These are phyloP conservation scores for Jamesozyma lodderae DNA, from an alignment of 805 yeast species.

Conservation along the genomic window DNA sequence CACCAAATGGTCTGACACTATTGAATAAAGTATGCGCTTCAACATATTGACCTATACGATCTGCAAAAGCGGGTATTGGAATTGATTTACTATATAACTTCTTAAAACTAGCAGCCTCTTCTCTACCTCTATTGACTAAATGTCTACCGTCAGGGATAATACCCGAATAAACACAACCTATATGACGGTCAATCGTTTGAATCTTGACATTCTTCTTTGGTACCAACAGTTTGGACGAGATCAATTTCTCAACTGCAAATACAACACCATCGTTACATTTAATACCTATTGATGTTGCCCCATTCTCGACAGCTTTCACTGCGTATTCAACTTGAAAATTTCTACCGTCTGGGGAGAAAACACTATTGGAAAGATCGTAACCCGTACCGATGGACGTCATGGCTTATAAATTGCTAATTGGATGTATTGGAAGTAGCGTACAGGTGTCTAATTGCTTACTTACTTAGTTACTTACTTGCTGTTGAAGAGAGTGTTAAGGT, in stretches of 20 bases:
- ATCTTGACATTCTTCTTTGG: slow-evolving; percentile 85
- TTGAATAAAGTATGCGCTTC: slow-evolving; percentile 94
- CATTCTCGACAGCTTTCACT: slow-evolving; percentile 93
- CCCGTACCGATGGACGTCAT: slow-evolving; percentile 97
- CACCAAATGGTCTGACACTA: slow-evolving; percentile 96
- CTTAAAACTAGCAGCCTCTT: slow-evolving; percentile 76
- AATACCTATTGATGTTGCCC: slow-evolving; percentile 91
- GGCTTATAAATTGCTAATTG: too few relatives aligned
- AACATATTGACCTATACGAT: slow-evolving; percentile 80
- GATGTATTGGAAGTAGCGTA: too few relatives aligned
- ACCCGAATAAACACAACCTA: slow-evolving; percentile 94
- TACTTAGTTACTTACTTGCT: too few relatives aligned
- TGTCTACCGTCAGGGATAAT: slow-evolving; percentile 95
- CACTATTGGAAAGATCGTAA: slow-evolving; percentile 94
- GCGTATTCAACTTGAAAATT: slow-evolving; percentile 98
- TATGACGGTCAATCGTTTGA: slow-evolving; percentile 86
- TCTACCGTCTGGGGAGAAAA: slow-evolving; percentile 81
- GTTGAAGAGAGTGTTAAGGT: too few relatives aligned
- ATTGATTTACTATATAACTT: slow-evolving; percentile 67
- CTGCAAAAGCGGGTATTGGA: slow-evolving; percentile 72
- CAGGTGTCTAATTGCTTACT: too few relatives aligned
- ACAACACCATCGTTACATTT: slow-evolving; percentile 89
- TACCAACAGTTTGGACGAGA: slow-evolving; percentile 76
- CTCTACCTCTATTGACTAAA: slow-evolving; percentile 84
- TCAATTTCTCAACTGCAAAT: slow-evolving; percentile 92